Conservation (phyloP, 768 basidiomycete species). For the Pulveroboletus sp. region DNA sequence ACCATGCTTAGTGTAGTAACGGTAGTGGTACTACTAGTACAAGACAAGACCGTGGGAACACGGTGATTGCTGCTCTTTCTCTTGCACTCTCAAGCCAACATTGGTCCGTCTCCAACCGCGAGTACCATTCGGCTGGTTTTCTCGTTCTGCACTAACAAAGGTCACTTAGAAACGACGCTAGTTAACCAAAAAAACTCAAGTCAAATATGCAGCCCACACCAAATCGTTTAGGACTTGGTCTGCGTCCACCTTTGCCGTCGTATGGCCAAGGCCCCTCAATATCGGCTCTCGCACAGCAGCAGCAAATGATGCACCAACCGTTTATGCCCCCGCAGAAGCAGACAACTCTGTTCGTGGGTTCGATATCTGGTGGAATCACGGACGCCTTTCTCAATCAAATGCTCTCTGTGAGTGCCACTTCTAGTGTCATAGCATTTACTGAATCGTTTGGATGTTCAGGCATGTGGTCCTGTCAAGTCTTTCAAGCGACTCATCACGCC, state of each 20-base stretch:
- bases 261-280: slow-evolving; percentile 93
- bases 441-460: slow-evolving; percentile 42
- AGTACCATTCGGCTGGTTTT: background rate
- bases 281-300: slow-evolving; percentile 86
- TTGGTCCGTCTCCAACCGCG: background rate
- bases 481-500: slow-evolving; percentile 94
- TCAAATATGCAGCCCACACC: slow-evolving; percentile 58
- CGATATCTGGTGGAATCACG: slow-evolving; percentile 90
- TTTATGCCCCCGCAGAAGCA: slow-evolving; percentile 72
- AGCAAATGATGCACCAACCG: slow-evolving; percentile 57
- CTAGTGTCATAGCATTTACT: background rate
- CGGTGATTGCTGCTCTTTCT: background rate
- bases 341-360: slow-evolving; percentile 85
- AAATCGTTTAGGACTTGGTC: slow-evolving; percentile 83
- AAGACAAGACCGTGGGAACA: slow-evolving; percentile 2
- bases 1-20: slow-evolving; percentile 42
- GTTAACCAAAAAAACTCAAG: background rate
- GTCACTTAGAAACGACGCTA: background rate
- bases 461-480: slow-evolving; percentile 85
- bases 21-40: too few species aligned
- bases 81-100: background rate
- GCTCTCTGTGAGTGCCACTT: slow-evolving; percentile 56
- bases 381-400: slow-evolving; percentile 79
- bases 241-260: slow-evolving; percentile 83
- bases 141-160: background rate